Percentiles rank a stretch among this genome's conserved stretches.
These are phyloP conservation scores for Tinospora cordifolia DNA, from an alignment of 164 flowering plant genomes.

Conservation along the genomic window DNA sequence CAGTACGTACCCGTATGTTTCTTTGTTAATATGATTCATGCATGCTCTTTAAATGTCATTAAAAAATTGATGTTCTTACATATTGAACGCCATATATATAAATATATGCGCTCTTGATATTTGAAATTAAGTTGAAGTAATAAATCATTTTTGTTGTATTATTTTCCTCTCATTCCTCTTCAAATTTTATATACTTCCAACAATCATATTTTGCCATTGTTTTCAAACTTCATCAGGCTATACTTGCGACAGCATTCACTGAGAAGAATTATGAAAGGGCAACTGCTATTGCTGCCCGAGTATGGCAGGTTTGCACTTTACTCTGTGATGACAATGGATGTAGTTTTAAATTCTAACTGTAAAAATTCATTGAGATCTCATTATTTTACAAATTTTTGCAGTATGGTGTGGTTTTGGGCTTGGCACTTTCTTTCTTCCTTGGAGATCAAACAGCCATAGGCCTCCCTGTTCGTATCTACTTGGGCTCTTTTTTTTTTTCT, in stretches of 20 bases:
- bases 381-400: conserved; percentile 37
- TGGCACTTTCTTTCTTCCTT: conserved; percentile 43
- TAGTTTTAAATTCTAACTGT: not conserved
- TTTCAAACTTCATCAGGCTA: conserved; percentile 41
- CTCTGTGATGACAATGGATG: not conserved
- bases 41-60: too few species aligned
- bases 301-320: conserved; percentile 54
- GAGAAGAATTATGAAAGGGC: conserved; percentile 58
- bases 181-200: too few species aligned
- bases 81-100: too few species aligned
- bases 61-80: too few species aligned
- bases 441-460: conserved; percentile 55
- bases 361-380: not conserved
- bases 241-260: conserved; percentile 87
- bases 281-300: conserved; percentile 54
- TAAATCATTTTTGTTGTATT: too few species aligned
- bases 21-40: too few species aligned
- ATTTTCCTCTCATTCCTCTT: too few species aligned
- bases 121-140: too few species aligned
- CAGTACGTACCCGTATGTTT: too few species aligned
- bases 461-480: conserved; percentile 50
- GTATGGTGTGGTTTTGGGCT: conserved; percentile 66
- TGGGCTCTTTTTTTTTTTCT: not conserved
- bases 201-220: too few species aligned
- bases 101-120: too few species aligned